Evolutionary conservation across 1,284 basidiomycete genomes (phyloP).

Genomic region (Sutorius eximius): DNA sequence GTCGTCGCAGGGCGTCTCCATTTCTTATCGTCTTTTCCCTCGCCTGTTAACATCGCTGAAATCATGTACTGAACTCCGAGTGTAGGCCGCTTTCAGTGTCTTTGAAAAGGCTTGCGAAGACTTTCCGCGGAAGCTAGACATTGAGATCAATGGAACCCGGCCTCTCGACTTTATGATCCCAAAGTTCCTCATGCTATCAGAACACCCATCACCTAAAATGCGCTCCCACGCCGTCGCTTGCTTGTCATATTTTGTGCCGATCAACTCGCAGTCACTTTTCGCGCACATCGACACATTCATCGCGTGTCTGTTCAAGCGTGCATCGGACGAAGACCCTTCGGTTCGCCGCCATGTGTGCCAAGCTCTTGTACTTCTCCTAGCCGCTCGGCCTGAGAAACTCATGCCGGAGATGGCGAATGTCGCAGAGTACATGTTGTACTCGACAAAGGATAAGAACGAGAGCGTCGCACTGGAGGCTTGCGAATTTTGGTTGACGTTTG

Average conservation of each 20-base stretch:
- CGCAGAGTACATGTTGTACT: slow-evolving; percentile 99
- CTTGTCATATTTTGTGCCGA: slow-evolving; percentile 90
- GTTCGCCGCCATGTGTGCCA: slow-evolving; percentile 97
- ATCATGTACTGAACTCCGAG: slow-evolving; percentile 23
- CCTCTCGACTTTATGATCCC: slow-evolving; percentile 95
- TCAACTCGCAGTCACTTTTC: slow-evolving; percentile 80
- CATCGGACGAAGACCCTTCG: slow-evolving; percentile 89
- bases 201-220: slow-evolving; percentile 85
- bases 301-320: slow-evolving; percentile 90
- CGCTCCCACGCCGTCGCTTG: slow-evolving; percentile 92
- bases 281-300: slow-evolving; percentile 94
- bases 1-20: background rate
- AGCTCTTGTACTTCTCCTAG: slow-evolving; percentile 90
- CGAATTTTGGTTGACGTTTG: slow-evolving; percentile 99
- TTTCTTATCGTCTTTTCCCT: slow-evolving; percentile 11
- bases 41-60: slow-evolving; percentile 1
- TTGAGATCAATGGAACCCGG: slow-evolving; percentile 84
- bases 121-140: slow-evolving; percentile 92
- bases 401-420: slow-evolving; percentile 95
- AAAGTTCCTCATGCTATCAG: slow-evolving; percentile 86
- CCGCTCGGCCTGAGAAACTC: slow-evolving; percentile 92
- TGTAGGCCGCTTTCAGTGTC: slow-evolving; percentile 89
- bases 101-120: slow-evolving; percentile 97
- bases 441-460: slow-evolving; percentile 95
- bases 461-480: slow-evolving; percentile 94